Evolutionary conservation across 2,329 filamentous ascomycete species (phyloP).

Genomic region (Pezicula radicicola): DNA sequence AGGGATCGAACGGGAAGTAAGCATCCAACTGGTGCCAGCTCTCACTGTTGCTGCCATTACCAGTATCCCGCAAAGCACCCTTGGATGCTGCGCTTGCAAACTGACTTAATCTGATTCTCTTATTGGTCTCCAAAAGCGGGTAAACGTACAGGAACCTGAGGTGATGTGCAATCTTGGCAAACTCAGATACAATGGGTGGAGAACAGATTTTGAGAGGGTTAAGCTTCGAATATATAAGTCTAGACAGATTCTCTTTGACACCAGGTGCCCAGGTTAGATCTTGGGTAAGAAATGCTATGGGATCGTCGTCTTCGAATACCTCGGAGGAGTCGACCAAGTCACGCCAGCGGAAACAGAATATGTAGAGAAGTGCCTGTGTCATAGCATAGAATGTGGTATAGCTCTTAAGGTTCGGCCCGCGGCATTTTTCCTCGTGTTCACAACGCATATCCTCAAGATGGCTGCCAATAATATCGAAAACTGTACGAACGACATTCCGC

Average conservation of each 20-base stretch:
- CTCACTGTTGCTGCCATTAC: slow-evolving; percentile 59
- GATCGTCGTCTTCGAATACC: slow-evolving; percentile 58
- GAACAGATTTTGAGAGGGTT: slow-evolving; percentile 96
- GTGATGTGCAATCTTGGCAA: slow-evolving; percentile 82
- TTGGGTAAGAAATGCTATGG: slow-evolving; percentile 58
- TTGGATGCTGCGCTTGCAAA: slow-evolving; percentile 54
- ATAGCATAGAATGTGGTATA: slow-evolving; percentile 70
- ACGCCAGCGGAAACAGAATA: slow-evolving; percentile 94
- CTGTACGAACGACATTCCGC: slow-evolving; percentile 71
- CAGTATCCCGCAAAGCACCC: slow-evolving; percentile 44
- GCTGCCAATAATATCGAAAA: slow-evolving; percentile 75
- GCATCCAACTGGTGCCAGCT: slow-evolving; percentile 83
- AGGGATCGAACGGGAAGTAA: slow-evolving; percentile 97
- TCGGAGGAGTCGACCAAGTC: slow-evolving; percentile 69
- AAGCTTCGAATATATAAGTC: slow-evolving; percentile 81
- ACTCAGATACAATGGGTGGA: slow-evolving; percentile 85
- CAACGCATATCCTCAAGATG: slow-evolving; percentile 75
- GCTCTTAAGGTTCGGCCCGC: slow-evolving; percentile 73
- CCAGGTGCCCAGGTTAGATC: slow-evolving; percentile 76
- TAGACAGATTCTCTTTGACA: slow-evolving; percentile 70
- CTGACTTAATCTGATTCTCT: slow-evolving; percentile 76
- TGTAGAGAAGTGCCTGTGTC: slow-evolving; percentile 68
- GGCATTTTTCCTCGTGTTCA: slow-evolving; percentile 70
- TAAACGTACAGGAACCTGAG: slow-evolving; percentile 89
- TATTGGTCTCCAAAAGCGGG: slow-evolving; percentile 86